Conservation (phyloP, 352 stramenopile species). For the Phytophthora colocasiae region DNA sequence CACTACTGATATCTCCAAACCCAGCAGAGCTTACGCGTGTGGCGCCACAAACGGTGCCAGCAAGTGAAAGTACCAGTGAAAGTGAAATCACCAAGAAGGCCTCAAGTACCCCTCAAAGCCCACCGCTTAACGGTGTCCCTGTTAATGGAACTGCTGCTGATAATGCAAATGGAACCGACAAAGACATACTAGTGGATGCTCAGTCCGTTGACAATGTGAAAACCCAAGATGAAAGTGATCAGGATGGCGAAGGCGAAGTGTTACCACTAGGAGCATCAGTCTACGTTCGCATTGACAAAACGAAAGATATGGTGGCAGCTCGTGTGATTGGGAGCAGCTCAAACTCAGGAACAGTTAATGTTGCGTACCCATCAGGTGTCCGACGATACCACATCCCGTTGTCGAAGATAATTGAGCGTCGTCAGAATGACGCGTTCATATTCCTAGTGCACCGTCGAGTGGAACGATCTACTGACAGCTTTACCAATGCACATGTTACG, state of each 20-base stretch:
- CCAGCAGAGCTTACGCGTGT: not conserved
- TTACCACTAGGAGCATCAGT: conserved; percentile 64
- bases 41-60: not conserved
- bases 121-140: not conserved
- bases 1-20: not conserved
- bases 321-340: conserved; percentile 74
- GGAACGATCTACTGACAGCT: conserved; percentile 80
- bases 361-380: conserved; percentile 65
- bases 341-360: conserved; percentile 68
- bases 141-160: not conserved
- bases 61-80: conserved; percentile 1
- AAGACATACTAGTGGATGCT: not conserved
- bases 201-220: not conserved
- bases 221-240: conserved; percentile 15
- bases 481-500: conserved; percentile 83
- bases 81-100: not conserved
- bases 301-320: conserved; percentile 60
- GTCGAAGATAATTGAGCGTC: conserved; percentile 62
- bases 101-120: not conserved
- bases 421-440: conserved; percentile 63
- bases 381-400: conserved; percentile 69
- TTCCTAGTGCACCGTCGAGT: conserved; percentile 89
- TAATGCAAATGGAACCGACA: not conserved
- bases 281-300: conserved; percentile 71
- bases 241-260: conserved; percentile 38